phyloP scores from a whole-genome alignment of 2,329 filamentous ascomycete species.

The Furcasterigmium furcatum region DNA sequence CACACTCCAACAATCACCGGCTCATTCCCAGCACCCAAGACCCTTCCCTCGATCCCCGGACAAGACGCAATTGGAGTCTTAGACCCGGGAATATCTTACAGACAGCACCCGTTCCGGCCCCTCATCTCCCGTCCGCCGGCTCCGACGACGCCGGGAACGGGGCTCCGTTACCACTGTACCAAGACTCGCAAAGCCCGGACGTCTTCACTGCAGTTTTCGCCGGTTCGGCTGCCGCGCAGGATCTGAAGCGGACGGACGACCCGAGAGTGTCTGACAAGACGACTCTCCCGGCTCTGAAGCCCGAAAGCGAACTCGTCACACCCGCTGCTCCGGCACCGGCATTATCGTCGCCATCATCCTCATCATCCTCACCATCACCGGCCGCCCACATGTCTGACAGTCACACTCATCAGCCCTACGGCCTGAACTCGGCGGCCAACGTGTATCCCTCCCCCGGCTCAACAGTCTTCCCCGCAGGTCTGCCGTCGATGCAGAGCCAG shows the following conservation, averaged over 20 bases:
- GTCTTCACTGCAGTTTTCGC: background rate
- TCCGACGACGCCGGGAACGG: background rate
- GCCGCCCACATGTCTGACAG: too few species aligned
- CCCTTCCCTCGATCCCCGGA: background rate
- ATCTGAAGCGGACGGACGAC: too few species aligned
- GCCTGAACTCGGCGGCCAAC: background rate
- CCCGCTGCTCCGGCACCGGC: too few species aligned
- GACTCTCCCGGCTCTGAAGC: too few species aligned
- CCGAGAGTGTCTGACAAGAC: too few species aligned
- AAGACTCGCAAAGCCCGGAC: background rate
- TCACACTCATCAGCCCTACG: background rate
- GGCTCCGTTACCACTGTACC: background rate
- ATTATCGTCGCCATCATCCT: too few species aligned
- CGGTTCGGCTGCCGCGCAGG: too few species aligned
- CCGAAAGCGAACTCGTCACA: too few species aligned
- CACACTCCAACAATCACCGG: constrained; percentile 9
- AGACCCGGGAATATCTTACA: background rate
- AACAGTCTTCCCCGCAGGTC: background rate
- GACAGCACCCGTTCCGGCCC: constrained; percentile 5
- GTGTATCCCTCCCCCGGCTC: background rate
- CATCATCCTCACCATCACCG: too few species aligned
- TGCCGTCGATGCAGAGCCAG: background rate
- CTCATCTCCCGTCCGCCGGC: background rate
- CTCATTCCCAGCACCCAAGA: constrained; percentile 13
- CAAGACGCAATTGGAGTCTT: background rate